These are phyloP conservation scores for Diddensiella transvaalensis DNA, from an alignment of 805 yeast genomes.

Conservation along the genomic window DNA sequence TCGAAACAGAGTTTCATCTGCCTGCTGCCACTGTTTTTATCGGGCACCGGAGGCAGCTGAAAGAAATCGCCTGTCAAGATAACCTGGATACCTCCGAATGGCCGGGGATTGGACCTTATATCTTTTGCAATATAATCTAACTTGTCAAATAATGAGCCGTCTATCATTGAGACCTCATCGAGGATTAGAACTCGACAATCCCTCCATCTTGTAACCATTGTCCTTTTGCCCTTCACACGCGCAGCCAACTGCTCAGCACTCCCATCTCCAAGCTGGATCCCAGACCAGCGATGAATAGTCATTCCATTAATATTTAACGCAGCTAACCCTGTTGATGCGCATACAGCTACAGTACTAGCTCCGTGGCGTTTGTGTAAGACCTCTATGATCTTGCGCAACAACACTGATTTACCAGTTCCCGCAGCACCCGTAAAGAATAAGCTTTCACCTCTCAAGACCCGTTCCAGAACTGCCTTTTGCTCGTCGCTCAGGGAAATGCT, in stretches of 20 bases:
- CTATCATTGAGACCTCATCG: slow-evolving; percentile 94
- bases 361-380: slow-evolving; percentile 44
- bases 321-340: slow-evolving; percentile 95
- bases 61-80: slow-evolving; percentile 90
- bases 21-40: background rate
- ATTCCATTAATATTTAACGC: slow-evolving; percentile 88
- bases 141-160: slow-evolving; percentile 68
- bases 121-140: slow-evolving; percentile 63
- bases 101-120: slow-evolving; percentile 44
- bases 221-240: slow-evolving; percentile 45
- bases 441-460: slow-evolving; percentile 51
- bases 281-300: slow-evolving; percentile 80
- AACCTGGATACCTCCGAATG: slow-evolving; percentile 93
- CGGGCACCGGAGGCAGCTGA: slow-evolving; percentile 82
- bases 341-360: slow-evolving; percentile 60
- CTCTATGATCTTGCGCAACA: slow-evolving; percentile 61
- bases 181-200: slow-evolving; percentile 66
- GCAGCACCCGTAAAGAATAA: slow-evolving; percentile 96
- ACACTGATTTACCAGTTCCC: slow-evolving; percentile 93
- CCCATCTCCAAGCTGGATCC: slow-evolving; percentile 71
- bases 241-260: slow-evolving; percentile 41
- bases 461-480: slow-evolving; percentile 52
- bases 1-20: slow-evolving; percentile 62
- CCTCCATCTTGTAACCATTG: slow-evolving; percentile 55
- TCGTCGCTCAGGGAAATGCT: slow-evolving; percentile 31